Percentiles rank a stretch among this genome's conserved stretches.
phyloP scores from a whole-genome alignment of 2,329 filamentous ascomycete species.

The Aspergillus ochraceoroseus region DNA sequence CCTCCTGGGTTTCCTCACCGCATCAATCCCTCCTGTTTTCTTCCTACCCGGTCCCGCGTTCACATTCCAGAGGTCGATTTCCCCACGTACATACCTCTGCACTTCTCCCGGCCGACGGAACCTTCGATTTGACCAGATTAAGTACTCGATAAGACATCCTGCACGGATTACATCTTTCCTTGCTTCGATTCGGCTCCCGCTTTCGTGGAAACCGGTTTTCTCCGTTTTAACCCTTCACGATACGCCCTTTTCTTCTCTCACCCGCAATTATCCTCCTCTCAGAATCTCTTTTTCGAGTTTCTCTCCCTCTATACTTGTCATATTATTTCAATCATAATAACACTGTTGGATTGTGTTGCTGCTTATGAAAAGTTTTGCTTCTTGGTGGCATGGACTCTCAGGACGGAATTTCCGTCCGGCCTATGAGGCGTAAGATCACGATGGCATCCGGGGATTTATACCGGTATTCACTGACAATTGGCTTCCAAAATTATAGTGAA shows the following conservation, averaged over 20 bases:
- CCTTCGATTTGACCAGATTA: slow-evolving; percentile 17
- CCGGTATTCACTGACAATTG: slow-evolving; percentile 17
- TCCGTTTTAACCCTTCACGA: slow-evolving; percentile 7
- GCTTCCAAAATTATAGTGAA: slow-evolving; percentile 61
- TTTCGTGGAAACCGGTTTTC: slow-evolving; percentile 7
- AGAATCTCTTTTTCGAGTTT: not conserved
- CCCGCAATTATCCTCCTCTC: slow-evolving; percentile 6
- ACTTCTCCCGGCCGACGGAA: slow-evolving; percentile 34
- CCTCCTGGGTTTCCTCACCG: slow-evolving; percentile 17
- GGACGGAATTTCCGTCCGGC: slow-evolving; percentile 55
- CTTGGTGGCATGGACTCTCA: slow-evolving; percentile 41
- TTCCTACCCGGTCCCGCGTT: slow-evolving; percentile 17
- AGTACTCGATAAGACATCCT: slow-evolving; percentile 17
- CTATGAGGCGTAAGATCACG: slow-evolving; percentile 62
- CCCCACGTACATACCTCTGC: slow-evolving; percentile 22
- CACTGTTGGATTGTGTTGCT: slow-evolving; percentile 3
- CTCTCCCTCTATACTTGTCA: not conserved
- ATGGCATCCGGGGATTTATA: slow-evolving; percentile 3
- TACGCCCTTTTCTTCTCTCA: not conserved
- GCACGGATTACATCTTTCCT: slow-evolving; percentile 9
- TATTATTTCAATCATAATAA: slow-evolving; percentile 6
- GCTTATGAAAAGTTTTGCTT: slow-evolving; percentile 31
- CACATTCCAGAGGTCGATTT: slow-evolving; percentile 28
- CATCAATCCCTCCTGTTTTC: slow-evolving; percentile 15
- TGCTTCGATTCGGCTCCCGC: slow-evolving; percentile 14